phyloP scores from a whole-genome alignment of 2,329 filamentous ascomycete genomes.

The Grosmannia serpens region DNA sequence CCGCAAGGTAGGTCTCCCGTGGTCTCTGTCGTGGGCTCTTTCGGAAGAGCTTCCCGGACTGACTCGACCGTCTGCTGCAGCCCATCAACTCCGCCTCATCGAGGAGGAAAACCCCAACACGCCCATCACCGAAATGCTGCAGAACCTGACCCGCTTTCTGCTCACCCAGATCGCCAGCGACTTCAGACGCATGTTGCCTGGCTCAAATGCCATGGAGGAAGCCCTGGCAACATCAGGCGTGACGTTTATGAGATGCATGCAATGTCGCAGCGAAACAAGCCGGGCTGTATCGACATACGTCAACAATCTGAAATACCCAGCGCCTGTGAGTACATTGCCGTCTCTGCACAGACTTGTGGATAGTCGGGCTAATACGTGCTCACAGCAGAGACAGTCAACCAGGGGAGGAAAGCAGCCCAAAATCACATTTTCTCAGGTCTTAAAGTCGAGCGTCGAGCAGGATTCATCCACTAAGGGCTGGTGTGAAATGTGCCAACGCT shows the following conservation, averaged over 20 bases:
- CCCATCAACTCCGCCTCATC: conserved; percentile 64
- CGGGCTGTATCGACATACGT: conserved; percentile 68
- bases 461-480: conserved; percentile 84
- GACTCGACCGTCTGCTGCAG: conserved; percentile 22
- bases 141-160: conserved; percentile 75
- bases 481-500: conserved; percentile 84
- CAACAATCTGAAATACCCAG: conserved; percentile 76
- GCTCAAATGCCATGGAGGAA: conserved; percentile 57
- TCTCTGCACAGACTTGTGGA: too few relatives aligned
- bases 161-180: conserved; percentile 71
- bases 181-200: conserved; percentile 55
- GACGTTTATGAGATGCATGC: conserved; percentile 69
- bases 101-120: conserved; percentile 71
- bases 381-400: conserved; percentile 6
- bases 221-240: conserved; percentile 59
- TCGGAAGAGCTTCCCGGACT: not conserved
- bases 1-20: conserved; percentile 48
- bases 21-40: too few relatives aligned
- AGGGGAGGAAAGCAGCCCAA: conserved; percentile 40
- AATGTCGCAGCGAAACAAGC: conserved; percentile 77
- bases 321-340: conserved; percentile 24
- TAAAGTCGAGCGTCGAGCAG: conserved; percentile 87
- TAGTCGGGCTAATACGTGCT: too few relatives aligned
- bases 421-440: conserved; percentile 72
- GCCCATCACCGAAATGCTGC: conserved; percentile 69